Evolutionary conservation across 495 filamentous ascomycete species (phyloP).

Genomic region (Aspergillus sclerotiicarbonarius): DNA sequence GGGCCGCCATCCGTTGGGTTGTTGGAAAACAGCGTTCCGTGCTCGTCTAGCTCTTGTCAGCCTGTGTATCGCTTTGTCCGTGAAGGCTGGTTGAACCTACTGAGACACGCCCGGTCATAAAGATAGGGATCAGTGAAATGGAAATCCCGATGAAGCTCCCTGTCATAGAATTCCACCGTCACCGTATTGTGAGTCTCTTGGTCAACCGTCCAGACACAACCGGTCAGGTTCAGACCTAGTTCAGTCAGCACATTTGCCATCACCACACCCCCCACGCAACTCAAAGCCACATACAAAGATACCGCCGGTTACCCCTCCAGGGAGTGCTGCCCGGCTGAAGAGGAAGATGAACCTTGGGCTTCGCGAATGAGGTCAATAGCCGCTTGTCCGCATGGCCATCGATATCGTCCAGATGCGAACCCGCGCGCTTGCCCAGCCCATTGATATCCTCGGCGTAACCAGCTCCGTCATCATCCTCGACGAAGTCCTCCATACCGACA

Average conservation of each 20-base stretch:
- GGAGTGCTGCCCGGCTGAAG: conserved; percentile 95
- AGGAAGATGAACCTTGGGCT: conserved; percentile 71
- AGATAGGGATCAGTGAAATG: conserved; percentile 93
- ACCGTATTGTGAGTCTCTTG: conserved; percentile 94
- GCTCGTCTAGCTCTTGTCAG: conserved; percentile 57
- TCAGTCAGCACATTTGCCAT: conserved; percentile 22
- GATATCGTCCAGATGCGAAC: conserved; percentile 49
- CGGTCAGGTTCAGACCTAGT: conserved; percentile 77
- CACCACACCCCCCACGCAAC: not conserved
- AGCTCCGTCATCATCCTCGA: conserved; percentile 93
- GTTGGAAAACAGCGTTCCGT: conserved; percentile 84
- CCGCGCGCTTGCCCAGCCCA: conserved; percentile 57
- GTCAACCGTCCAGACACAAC: conserved; percentile 95
- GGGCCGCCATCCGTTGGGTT: conserved; percentile 64
- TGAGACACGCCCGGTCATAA: conserved; percentile 93
- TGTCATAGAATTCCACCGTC: conserved; percentile 96
- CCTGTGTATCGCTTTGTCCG: conserved; percentile 5
- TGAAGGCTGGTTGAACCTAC: conserved; percentile 31
- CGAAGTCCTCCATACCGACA: conserved; percentile 71
- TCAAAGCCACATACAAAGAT: conserved; percentile 60
- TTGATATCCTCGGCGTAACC: conserved; percentile 74
- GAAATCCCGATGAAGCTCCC: conserved; percentile 85
- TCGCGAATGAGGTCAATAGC: conserved; percentile 50
- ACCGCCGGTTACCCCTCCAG: conserved; percentile 90
- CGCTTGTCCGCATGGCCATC: conserved; percentile 60